A percentile compares a stretch with the other conserved stretches of the same genome.
Conservation (phyloP, 805 yeast genomes). For the Saturnispora diversa region DNA sequence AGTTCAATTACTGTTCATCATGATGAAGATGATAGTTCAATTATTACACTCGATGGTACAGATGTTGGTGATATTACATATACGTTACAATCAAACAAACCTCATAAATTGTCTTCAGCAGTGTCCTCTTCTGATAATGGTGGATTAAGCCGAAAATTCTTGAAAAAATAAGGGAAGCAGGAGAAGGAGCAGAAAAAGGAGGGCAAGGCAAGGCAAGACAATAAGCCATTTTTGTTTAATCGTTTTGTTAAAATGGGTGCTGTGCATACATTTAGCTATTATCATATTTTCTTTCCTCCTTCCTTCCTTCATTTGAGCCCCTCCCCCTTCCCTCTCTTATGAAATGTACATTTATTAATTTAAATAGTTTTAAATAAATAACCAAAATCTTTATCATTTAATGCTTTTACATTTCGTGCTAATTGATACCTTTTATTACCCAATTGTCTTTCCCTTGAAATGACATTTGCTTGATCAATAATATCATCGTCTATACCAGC, state of each 20-base stretch:
- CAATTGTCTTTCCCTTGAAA: slow-evolving; percentile 26
- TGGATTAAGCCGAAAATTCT: slow-evolving; percentile 19
- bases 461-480: slow-evolving; percentile 36
- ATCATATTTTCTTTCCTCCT: no score
- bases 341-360: neutral
- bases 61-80: slow-evolving; percentile 50
- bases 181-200: no score
- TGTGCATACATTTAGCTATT: no score
- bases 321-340: no score
- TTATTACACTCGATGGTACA: slow-evolving; percentile 39
- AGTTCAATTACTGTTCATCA: slow-evolving; percentile 82
- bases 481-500: slow-evolving; percentile 52
- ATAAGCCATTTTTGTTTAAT: neutral
- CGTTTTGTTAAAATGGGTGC: no score
- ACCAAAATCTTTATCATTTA: slow-evolving; percentile 5
- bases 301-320: no score
- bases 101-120: slow-evolving; percentile 21
- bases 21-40: slow-evolving; percentile 46
- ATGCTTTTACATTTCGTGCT: neutral
- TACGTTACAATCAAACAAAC: slow-evolving; percentile 35
- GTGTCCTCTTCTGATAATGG: slow-evolving; percentile 6
- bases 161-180: slow-evolving; percentile 26
- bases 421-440: neutral
- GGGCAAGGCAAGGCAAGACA: no score
- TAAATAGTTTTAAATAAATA: slow-evolving; percentile 20